A percentile compares a stretch with the other conserved stretches of the same genome.
Evolutionary conservation across 2,329 filamentous ascomycete genomes (phyloP).

Genomic region (Fusarium nurragi): DNA sequence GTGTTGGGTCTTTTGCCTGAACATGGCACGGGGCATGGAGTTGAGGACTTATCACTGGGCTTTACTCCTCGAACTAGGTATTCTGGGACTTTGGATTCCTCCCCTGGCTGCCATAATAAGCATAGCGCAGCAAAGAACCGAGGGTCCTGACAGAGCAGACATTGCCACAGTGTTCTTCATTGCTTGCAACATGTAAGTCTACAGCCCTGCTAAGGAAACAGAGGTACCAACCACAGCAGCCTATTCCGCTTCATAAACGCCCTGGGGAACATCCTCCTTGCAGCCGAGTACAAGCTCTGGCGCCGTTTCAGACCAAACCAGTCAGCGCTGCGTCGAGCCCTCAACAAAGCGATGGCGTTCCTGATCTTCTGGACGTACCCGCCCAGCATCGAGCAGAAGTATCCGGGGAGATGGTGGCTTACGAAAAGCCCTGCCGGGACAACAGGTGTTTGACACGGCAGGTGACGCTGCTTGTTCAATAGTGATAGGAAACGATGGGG

Average conservation of each 20-base stretch:
- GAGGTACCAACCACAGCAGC: constrained; percentile 37
- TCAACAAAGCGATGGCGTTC: constrained; percentile 45
- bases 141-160: constrained; percentile 27
- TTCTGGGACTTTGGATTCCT: constrained; percentile 41
- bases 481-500: constrained; percentile 2
- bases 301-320: constrained; percentile 48
- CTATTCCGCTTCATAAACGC: constrained; percentile 52
- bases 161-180: constrained; percentile 50
- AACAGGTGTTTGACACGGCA: neutral
- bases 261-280: constrained; percentile 51
- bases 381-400: constrained; percentile 52
- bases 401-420: constrained; percentile 47
- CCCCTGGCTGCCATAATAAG: constrained; percentile 41
- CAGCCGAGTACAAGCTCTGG: constrained; percentile 53
- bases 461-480: neutral
- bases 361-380: constrained; percentile 57
- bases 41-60: constrained; percentile 54
- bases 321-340: constrained; percentile 35
- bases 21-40: constrained; percentile 47
- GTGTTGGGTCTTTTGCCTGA: constrained; percentile 49
- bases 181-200: constrained; percentile 52
- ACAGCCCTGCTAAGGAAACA: fast-evolving
- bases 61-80: constrained; percentile 48
- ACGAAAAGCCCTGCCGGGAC: neutral
- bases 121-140: constrained; percentile 12